These are phyloP conservation scores for Dioscorea alata DNA, from an alignment of 106 monocot genomes.

Conservation along the genomic window DNA sequence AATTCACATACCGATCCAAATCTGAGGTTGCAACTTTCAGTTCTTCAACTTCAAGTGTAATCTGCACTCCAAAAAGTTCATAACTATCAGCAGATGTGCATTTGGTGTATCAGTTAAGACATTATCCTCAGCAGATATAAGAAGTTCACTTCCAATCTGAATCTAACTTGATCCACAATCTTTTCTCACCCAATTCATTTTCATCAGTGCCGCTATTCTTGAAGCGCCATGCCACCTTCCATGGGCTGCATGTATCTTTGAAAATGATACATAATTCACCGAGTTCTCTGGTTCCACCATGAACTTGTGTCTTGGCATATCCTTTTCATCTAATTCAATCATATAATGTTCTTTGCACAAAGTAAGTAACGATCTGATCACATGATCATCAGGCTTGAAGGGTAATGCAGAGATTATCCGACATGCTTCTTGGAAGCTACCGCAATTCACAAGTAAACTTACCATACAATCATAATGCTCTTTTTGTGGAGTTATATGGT, in stretches of 20 bases:
- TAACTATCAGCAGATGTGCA: no score
- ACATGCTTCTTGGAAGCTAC: slow-evolving; percentile 14
- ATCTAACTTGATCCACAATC: slow-evolving; percentile 25
- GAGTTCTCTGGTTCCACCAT: slow-evolving; percentile 15
- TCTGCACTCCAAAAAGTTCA: no score
- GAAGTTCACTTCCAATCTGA: slow-evolving; percentile 14
- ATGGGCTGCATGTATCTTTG: slow-evolving; percentile 10
- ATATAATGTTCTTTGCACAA: slow-evolving; percentile 12
- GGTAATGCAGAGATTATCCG: slow-evolving; percentile 15
- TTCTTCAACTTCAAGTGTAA: no score
- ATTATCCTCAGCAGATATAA: slow-evolving; percentile 2
- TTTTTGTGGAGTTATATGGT: slow-evolving; percentile 3
- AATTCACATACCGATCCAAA: no score
- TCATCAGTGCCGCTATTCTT: slow-evolving; percentile 7
- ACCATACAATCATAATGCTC: slow-evolving; percentile 26
- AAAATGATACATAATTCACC: slow-evolving; percentile 14
- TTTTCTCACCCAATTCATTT: slow-evolving; percentile 2
- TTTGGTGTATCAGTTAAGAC: no score
- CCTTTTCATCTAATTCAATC: slow-evolving; percentile 1
- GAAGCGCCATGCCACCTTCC: slow-evolving; percentile 23
- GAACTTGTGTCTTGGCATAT: slow-evolving; percentile 7
- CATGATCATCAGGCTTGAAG: slow-evolving; percentile 12
- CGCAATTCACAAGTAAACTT: slow-evolving; percentile 10
- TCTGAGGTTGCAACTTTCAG: no score
- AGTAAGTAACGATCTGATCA: slow-evolving; percentile 18